Percentiles rank a stretch among this genome's conserved stretches.
Evolutionary conservation across 1,284 basidiomycete species (phyloP).

Genomic region (Cutaneotrichosporon sp.): DNA sequence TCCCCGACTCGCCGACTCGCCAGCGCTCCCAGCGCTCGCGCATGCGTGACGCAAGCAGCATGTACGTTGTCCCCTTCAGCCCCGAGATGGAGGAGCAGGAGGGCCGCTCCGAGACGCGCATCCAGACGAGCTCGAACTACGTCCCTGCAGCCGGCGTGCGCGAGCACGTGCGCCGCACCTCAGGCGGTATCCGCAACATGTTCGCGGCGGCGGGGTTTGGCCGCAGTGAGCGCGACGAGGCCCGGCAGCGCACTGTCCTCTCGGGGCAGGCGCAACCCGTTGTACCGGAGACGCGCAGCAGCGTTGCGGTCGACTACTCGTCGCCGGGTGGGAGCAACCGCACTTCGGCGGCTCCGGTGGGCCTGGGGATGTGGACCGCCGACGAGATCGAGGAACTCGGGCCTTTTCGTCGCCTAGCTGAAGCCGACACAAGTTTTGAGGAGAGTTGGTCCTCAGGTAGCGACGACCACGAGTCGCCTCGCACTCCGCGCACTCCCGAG

Average conservation of each 20-base stretch:
- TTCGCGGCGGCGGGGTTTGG: background rate
- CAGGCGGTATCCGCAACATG: background rate
- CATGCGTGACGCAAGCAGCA: constrained; percentile 4
- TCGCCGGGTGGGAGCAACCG: background rate
- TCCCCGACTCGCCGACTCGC: constrained; percentile 7
- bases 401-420: background rate
- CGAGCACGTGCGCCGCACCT: constrained; percentile 11
- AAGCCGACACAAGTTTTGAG: background rate
- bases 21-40: background rate
- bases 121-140: constrained; percentile 5
- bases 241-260: background rate
- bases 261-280: background rate
- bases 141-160: background rate
- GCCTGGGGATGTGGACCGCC: constrained; percentile 8
- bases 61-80: constrained; percentile 9
- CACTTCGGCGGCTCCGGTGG: background rate
- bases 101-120: background rate
- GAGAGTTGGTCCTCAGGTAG: constrained; percentile 7
- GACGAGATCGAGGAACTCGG: constrained; percentile 4
- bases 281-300: constrained; percentile 1
- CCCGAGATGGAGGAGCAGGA: constrained; percentile 4
- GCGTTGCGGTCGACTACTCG: constrained; percentile 13
- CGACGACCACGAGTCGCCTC: constrained; percentile 20
- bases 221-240: background rate
- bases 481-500: constrained; percentile 25